Evolutionary conservation across 345 rosid genomes (phyloP).

Genomic region (Rhodomyrtus tomentosa): DNA sequence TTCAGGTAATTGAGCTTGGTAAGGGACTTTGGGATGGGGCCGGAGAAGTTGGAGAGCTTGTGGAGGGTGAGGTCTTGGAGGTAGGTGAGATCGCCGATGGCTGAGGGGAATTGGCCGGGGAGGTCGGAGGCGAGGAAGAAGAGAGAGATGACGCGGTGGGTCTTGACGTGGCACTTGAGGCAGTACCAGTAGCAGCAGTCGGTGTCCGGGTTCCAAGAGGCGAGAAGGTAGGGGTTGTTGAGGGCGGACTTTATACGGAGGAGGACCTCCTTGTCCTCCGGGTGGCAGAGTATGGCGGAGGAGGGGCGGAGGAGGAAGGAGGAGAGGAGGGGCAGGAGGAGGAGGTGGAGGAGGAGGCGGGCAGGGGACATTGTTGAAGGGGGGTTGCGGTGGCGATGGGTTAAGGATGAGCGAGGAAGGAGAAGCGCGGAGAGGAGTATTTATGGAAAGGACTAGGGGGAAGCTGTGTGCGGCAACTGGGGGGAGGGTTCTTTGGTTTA

Average conservation of each 20-base stretch:
- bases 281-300: background rate
- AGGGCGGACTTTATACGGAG: constrained; percentile 1
- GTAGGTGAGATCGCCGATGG: constrained; percentile 7
- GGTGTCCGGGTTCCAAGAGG: background rate
- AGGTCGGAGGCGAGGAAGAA: background rate
- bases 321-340: background rate
- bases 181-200: constrained; percentile 9
- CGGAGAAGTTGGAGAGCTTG: constrained; percentile 7
- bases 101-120: background rate
- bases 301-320: background rate
- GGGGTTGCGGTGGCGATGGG: background rate
- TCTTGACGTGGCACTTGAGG: constrained; percentile 1
- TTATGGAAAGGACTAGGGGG: background rate
- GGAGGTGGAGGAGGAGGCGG: background rate
- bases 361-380: background rate
- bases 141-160: constrained; percentile 6
- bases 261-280: constrained; percentile 2
- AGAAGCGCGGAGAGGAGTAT: background rate
- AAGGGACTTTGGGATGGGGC: constrained; percentile 1
- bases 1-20: background rate
- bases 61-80: background rate
- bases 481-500: background rate
- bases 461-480: background rate
- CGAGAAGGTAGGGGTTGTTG: background rate
- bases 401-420: background rate